These are phyloP conservation scores for Xerocomellus chrysenteron DNA, from an alignment of 768 basidiomycete genomes.

Conservation along the genomic window DNA sequence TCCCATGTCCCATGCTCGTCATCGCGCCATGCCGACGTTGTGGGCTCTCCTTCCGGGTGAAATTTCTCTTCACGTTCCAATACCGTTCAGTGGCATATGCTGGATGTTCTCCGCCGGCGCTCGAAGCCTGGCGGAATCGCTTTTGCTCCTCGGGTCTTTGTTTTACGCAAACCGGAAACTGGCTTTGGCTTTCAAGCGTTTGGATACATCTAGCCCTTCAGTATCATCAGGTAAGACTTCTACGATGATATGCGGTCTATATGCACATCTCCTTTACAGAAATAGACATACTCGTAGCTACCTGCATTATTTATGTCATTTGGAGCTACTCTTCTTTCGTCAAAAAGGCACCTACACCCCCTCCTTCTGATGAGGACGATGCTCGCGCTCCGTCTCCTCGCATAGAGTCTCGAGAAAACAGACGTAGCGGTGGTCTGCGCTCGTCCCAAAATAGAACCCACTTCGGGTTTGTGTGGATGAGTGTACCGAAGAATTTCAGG, in stretches of 20 bases:
- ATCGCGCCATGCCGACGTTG: constrained; percentile 27
- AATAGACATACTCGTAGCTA: constrained; percentile 51
- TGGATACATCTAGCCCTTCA: constrained; percentile 38
- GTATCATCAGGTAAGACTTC: constrained; percentile 49
- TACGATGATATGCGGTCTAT: background rate
- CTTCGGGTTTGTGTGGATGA: constrained; percentile 85
- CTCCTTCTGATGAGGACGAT: constrained; percentile 21
- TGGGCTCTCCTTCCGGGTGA: constrained; percentile 48
- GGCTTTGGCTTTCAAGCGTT: constrained; percentile 7
- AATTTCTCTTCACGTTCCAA: constrained; percentile 42
- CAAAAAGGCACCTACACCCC: constrained; percentile 16
- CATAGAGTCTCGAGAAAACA: constrained; percentile 48
- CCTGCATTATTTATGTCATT: constrained; percentile 58
- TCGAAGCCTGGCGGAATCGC: constrained; percentile 61
- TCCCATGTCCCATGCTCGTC: constrained; percentile 43
- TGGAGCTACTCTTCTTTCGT: constrained; percentile 57
- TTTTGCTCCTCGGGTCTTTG: constrained; percentile 62
- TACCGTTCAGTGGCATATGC: constrained; percentile 40
- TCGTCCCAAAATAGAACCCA: constrained; percentile 42
- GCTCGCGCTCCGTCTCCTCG: constrained; percentile 39
- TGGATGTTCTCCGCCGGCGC: constrained; percentile 60
- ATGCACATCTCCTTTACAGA: constrained; percentile 39
- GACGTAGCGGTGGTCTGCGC: constrained; percentile 33
- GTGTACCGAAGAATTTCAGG: constrained; percentile 86
- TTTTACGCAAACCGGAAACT: constrained; percentile 51